Conservation (phyloP, 768 basidiomycete genomes). For the Dacryopinax primogenitus region DNA sequence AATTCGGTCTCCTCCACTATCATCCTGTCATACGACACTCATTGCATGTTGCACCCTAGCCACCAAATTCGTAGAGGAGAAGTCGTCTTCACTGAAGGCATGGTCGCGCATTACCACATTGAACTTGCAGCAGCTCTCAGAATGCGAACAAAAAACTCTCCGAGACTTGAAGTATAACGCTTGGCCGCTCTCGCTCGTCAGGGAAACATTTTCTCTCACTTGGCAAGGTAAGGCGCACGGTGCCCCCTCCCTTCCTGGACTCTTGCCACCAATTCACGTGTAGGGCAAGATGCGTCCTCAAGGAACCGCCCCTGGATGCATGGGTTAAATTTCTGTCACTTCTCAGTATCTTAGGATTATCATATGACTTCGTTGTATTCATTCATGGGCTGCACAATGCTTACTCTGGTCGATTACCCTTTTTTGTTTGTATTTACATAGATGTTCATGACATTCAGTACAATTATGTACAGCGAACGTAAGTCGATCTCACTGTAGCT, state of each 20-base stretch:
- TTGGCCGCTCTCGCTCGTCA: neutral
- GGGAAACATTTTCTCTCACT: neutral
- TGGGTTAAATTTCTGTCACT: too few relatives aligned
- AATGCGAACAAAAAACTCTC: neutral
- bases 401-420: too few relatives aligned
- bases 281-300: too few relatives aligned
- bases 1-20: neutral
- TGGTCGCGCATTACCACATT: neutral
- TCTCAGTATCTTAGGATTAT: too few relatives aligned
- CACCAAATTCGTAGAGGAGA: conserved; percentile 2
- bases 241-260: neutral
- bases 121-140: neutral
- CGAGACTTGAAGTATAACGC: neutral
- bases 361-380: too few relatives aligned
- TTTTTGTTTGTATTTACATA: too few relatives aligned
- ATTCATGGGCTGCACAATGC: too few relatives aligned
- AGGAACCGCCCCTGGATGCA: too few relatives aligned
- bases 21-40: neutral
- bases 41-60: neutral
- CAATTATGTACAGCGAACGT: too few relatives aligned
- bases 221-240: neutral
- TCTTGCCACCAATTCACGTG: neutral
- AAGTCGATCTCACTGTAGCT: too few relatives aligned
- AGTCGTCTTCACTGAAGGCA: neutral
- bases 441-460: too few relatives aligned